A percentile compares a stretch with the other conserved stretches of the same genome.
phyloP scores from a whole-genome alignment of 306 rosid species.

The Urtica urens region DNA sequence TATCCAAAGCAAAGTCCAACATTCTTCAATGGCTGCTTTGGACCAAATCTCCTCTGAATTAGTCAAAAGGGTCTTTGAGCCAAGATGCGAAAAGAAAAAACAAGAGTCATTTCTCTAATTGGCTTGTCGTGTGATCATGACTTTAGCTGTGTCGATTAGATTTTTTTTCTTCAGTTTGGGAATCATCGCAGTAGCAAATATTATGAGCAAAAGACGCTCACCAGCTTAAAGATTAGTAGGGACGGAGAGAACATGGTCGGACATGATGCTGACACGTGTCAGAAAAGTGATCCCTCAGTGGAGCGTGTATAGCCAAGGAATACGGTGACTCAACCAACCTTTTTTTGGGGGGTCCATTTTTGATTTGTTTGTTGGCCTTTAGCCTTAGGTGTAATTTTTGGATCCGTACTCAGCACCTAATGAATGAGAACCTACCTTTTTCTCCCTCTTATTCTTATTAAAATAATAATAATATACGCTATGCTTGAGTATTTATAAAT shows the following conservation, averaged over 20 bases:
- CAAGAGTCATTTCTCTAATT: constrained; percentile 3
- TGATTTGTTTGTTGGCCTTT: constrained; percentile 12
- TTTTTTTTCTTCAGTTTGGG: constrained; percentile 13
- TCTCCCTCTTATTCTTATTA: background rate
- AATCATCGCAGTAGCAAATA: constrained; percentile 12
- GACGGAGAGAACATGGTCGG: constrained; percentile 17
- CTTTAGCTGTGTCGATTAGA: constrained; percentile 1
- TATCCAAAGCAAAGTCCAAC: constrained; percentile 18
- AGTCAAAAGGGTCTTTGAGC: constrained; percentile 1
- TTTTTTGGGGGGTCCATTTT: constrained; percentile 13
- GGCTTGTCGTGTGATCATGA: constrained; percentile 27
- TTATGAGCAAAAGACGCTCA: constrained; percentile 21
- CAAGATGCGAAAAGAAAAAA: background rate
- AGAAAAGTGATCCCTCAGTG: constrained; percentile 10
- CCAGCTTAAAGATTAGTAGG: constrained; percentile 7
- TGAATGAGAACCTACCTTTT: too few species aligned
- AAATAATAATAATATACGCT: background rate
- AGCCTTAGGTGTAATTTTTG: constrained; percentile 2
- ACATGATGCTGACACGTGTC: constrained; percentile 26
- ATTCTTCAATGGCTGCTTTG: constrained; percentile 25
- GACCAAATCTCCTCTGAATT: constrained; percentile 5
- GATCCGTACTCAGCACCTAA: constrained; percentile 2
- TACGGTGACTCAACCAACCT: constrained; percentile 4
- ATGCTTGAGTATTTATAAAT: background rate
- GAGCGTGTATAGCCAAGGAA: constrained; percentile 10